Evolutionary conservation across 257 asterid species (phyloP).

Genomic region (Gardenia jasminoides): DNA sequence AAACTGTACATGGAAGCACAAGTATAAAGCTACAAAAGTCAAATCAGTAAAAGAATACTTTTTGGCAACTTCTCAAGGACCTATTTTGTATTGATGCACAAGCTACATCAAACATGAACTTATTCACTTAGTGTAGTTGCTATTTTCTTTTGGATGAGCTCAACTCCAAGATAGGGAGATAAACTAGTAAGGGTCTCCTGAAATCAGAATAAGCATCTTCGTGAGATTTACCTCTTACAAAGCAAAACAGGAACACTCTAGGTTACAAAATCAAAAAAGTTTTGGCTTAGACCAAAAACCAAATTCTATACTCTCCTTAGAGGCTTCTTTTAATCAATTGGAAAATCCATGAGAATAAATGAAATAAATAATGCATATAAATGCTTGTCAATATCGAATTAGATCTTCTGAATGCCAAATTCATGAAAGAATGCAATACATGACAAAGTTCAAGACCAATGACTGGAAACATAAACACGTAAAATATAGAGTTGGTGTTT

Average conservation of each 20-base stretch:
- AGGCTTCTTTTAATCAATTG: too few species aligned
- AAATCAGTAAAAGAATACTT: not conserved
- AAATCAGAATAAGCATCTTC: not conserved
- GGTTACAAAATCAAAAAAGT: too few species aligned
- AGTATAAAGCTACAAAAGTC: not conserved
- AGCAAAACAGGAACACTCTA: not conserved
- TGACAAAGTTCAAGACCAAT: too few species aligned
- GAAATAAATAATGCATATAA: too few species aligned
- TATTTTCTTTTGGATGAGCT: conserved; percentile 73
- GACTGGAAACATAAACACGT: too few species aligned
- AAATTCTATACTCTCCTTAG: not conserved
- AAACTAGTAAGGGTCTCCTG: conserved; percentile 83
- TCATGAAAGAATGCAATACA: too few species aligned
- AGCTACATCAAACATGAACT: not conserved
- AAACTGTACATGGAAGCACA: not conserved
- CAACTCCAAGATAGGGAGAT: conserved; percentile 85
- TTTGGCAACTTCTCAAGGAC: too few species aligned
- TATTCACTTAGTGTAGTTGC: conserved; percentile 54
- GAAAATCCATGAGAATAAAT: too few species aligned
- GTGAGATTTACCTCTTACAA: not conserved
- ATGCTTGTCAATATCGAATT: too few species aligned
- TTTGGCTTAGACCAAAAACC: not conserved
- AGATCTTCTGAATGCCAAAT: too few species aligned
- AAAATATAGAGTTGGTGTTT: too few species aligned
- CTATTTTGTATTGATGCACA: not conserved